These are phyloP conservation scores for Atractiella rhizophila DNA, from an alignment of 768 basidiomycete genomes.

Conservation along the genomic window DNA sequence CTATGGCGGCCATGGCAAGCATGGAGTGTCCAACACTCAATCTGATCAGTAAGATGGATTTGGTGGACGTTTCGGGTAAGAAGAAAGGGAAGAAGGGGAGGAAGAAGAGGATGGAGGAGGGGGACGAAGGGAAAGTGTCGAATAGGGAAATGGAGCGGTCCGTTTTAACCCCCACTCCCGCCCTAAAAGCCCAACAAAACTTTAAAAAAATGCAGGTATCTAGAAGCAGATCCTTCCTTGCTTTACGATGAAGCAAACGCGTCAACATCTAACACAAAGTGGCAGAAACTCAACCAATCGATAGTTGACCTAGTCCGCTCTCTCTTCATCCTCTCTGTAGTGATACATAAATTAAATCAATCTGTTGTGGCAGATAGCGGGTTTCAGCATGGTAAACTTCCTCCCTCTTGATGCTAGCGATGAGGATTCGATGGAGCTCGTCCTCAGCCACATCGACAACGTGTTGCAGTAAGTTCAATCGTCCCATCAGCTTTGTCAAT, in stretches of 20 bases:
- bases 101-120: slow-evolving; percentile 22
- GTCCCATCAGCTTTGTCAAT: background rate
- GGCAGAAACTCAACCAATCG: slow-evolving; percentile 79
- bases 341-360: background rate
- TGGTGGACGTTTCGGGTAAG: no score
- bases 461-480: slow-evolving; percentile 90
- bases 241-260: slow-evolving; percentile 31
- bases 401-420: slow-evolving; percentile 74
- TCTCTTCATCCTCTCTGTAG: background rate
- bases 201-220: slow-evolving; percentile 32
- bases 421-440: slow-evolving; percentile 64
- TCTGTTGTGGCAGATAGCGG: slow-evolving; percentile 54
- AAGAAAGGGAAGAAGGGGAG: slow-evolving; percentile 21
- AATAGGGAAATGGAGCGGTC: slow-evolving; percentile 64
- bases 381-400: slow-evolving; percentile 93
- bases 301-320: slow-evolving; percentile 66
- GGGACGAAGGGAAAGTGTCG: slow-evolving; percentile 18
- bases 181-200: slow-evolving; percentile 4
- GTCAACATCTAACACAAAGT: slow-evolving; percentile 43
- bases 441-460: slow-evolving; percentile 88
- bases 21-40: slow-evolving; percentile 94
- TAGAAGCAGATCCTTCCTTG: slow-evolving; percentile 81
- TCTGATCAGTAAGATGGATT: slow-evolving; percentile 97
- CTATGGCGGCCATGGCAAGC: slow-evolving; percentile 98
- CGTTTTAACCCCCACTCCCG: slow-evolving; percentile 11